These are phyloP conservation scores for Pythium angustatum DNA, from an alignment of 352 stramenopile species.

Conservation along the genomic window DNA sequence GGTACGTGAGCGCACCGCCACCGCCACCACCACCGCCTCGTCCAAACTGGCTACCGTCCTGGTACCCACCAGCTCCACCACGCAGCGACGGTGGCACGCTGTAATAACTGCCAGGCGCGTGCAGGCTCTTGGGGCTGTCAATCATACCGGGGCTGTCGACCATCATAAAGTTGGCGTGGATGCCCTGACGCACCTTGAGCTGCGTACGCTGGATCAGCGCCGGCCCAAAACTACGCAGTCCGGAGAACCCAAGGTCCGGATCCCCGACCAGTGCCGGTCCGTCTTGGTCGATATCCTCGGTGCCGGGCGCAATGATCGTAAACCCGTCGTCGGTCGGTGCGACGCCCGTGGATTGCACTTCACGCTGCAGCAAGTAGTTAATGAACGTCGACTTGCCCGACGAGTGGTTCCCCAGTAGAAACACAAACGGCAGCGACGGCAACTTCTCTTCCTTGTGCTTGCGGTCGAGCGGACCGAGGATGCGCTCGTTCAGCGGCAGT, in stretches of 20 bases:
- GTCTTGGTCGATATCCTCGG: constrained; percentile 96
- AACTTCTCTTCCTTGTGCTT: constrained; percentile 90
- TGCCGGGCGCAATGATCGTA: constrained; percentile 97
- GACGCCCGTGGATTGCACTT: constrained; percentile 98
- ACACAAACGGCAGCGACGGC: constrained; percentile 97
- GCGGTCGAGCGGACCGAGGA: constrained; percentile 86
- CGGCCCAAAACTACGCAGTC: constrained; percentile 95
- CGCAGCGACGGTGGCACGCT: constrained; percentile 37
- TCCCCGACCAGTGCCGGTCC: constrained; percentile 94
- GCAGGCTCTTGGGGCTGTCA: constrained; percentile 90
- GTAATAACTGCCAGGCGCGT: constrained; percentile 57
- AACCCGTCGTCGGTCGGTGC: constrained; percentile 99
- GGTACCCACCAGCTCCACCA: constrained; percentile 13
- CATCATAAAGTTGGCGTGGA: constrained; percentile 97
- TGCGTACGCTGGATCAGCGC: constrained; percentile 98
- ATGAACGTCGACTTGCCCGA: constrained; percentile 99
- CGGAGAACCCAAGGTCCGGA: constrained; percentile 98
- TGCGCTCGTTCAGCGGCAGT: constrained; percentile 83
- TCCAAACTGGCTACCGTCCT: constrained; percentile 16
- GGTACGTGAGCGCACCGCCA: constrained; percentile 34
- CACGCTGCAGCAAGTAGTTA: constrained; percentile 96
- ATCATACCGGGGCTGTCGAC: constrained; percentile 99
- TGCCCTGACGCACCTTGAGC: constrained; percentile 96
- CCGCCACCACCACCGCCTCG: constrained; percentile 6
- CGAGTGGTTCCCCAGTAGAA: constrained; percentile 99